Conservation (phyloP, 768 basidiomycete species). For the Jaapia argillacea region DNA sequence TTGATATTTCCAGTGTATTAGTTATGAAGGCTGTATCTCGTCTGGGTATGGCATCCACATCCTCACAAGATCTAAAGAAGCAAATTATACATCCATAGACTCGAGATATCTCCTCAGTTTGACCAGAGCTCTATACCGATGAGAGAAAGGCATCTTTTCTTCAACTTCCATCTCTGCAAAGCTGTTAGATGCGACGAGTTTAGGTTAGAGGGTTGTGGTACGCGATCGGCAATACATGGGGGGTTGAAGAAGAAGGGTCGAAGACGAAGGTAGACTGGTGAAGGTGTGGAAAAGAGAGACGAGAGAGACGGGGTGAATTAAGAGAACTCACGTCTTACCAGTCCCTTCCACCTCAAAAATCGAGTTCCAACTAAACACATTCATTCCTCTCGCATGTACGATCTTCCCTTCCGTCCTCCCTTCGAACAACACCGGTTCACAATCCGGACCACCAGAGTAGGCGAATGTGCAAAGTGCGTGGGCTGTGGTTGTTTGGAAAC, state of each 20-base stretch:
- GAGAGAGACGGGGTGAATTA: background rate
- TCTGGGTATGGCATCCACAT: too few relatives aligned
- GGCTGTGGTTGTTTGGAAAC: constrained; percentile 70
- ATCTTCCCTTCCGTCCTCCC: constrained; percentile 86
- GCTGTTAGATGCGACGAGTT: constrained; percentile 24
- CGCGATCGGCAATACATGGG: background rate
- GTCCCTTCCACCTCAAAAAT: constrained; percentile 72
- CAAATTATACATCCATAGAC: too few relatives aligned
- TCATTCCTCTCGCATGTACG: constrained; percentile 72
- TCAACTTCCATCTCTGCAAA: constrained; percentile 60
- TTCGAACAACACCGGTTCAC: constrained; percentile 76
- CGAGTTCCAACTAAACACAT: constrained; percentile 86
- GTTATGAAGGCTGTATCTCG: too few relatives aligned
- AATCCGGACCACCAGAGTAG: constrained; percentile 76
- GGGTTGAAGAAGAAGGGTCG: constrained; percentile 71
- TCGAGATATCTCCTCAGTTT: constrained; percentile 42
- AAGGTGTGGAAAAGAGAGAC: background rate
- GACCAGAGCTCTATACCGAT: constrained; percentile 54
- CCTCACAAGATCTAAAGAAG: too few relatives aligned
- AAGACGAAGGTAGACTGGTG: too few relatives aligned
- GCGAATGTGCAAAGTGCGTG: constrained; percentile 95
- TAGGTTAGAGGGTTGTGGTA: background rate
- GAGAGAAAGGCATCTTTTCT: constrained; percentile 57
- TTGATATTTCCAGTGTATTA: too few relatives aligned
- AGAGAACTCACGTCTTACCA: constrained; percentile 70